Conservation (phyloP, 202 grass and related monocot species). For the Carex sylvatica region DNA sequence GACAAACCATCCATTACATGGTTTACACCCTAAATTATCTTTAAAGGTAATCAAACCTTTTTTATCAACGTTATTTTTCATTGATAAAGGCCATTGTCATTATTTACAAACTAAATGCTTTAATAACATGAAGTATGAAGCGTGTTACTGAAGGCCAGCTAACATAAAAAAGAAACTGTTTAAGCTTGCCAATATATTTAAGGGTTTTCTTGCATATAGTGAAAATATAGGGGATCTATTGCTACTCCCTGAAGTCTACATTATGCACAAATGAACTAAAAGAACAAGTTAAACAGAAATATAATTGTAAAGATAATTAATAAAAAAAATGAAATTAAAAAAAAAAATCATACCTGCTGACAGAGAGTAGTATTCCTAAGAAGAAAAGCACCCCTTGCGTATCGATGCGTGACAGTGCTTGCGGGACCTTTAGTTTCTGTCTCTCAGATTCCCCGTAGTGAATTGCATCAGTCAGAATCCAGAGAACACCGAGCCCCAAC, state of each 20-base stretch:
- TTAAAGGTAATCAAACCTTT: background rate
- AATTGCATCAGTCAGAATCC: slow-evolving; percentile 90
- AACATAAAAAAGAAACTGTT: background rate
- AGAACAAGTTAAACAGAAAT: background rate
- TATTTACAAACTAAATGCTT: background rate
- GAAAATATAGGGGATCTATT: background rate
- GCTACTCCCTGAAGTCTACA: background rate
- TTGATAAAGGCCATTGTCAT: background rate
- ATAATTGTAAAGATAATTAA: background rate
- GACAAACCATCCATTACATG: background rate
- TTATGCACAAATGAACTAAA: background rate
- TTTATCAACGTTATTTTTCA: background rate
- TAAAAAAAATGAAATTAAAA: background rate
- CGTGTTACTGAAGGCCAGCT: background rate
- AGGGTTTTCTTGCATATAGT: background rate
- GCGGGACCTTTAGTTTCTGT: slow-evolving; percentile 90
- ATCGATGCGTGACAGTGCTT: slow-evolving; percentile 87
- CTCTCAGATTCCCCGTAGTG: slow-evolving; percentile 79
- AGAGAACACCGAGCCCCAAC: slow-evolving; percentile 83
- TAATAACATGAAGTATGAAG: background rate
- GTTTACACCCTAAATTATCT: background rate
- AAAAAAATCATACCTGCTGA: slow-evolving; percentile 49
- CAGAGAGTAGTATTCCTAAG: slow-evolving; percentile 84
- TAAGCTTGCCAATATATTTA: background rate
- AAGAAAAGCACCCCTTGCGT: slow-evolving; percentile 92